Conservation (phyloP, 2,329 filamentous ascomycete genomes). For the Pseudonectria buxi region DNA sequence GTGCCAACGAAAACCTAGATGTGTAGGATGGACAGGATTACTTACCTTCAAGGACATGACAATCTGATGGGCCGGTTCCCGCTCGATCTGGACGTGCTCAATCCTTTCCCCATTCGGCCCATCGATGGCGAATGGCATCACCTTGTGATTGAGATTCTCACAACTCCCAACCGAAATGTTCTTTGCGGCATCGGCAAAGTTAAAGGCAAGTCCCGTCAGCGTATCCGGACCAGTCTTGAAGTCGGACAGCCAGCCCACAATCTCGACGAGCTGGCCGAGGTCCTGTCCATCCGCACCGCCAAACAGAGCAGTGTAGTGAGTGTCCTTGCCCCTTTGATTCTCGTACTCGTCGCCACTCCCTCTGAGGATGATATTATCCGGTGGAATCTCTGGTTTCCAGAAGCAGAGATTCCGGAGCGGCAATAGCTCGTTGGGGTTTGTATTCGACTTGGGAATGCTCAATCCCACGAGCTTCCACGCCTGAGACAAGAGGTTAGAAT, state of each 20-base stretch:
- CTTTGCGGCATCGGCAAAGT: no score
- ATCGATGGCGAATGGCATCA: no score
- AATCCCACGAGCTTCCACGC: not conserved
- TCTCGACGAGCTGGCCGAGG: slow-evolving; percentile 1
- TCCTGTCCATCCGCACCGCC: slow-evolving; percentile 3
- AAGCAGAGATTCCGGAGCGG: not conserved
- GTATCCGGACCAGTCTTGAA: not conserved
- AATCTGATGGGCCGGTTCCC: no score
- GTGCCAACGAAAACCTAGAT: no score
- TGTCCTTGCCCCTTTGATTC: not conserved
- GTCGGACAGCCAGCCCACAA: slow-evolving; percentile 4
- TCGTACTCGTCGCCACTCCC: slow-evolving; percentile 1
- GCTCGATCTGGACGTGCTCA: no score
- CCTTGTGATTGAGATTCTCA: no score
- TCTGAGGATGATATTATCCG: not conserved
- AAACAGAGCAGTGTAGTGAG: slow-evolving; percentile 3
- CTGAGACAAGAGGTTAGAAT: not conserved
- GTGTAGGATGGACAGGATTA: no score
- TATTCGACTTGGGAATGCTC: not conserved
- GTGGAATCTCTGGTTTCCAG: slow-evolving; percentile 4
- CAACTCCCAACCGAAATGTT: no score
- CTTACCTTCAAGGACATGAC: no score
- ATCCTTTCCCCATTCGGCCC: no score
- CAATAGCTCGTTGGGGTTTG: not conserved
- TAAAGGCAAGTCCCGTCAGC: no score